Percentiles rank a stretch among this genome's conserved stretches.
These are phyloP conservation scores for Senna tora DNA, from an alignment of 306 rosid genomes.

Conservation along the genomic window DNA sequence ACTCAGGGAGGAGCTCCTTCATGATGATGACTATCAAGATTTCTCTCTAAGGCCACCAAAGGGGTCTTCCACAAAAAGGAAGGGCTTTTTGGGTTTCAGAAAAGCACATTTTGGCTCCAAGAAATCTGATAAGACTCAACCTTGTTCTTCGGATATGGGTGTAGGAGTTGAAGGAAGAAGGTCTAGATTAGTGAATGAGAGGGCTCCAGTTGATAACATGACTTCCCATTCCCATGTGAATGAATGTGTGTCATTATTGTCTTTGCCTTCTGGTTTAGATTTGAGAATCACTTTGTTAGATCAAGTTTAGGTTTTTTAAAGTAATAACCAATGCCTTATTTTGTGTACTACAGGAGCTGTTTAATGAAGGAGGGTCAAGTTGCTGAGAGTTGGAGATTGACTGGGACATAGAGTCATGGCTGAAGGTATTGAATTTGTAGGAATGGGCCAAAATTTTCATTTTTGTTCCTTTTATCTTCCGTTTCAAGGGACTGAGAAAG, in stretches of 20 bases:
- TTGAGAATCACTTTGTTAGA: constrained; percentile 3
- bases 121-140: constrained; percentile 52
- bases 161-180: constrained; percentile 42
- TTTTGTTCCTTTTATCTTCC: background rate
- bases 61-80: constrained; percentile 69
- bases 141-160: constrained; percentile 30
- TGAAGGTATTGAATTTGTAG: constrained; percentile 47
- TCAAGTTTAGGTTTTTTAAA: background rate
- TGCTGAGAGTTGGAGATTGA: constrained; percentile 54
- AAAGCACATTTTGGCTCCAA: constrained; percentile 70
- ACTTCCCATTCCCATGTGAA: constrained; percentile 64
- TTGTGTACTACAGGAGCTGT: constrained; percentile 51
- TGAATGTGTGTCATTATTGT: constrained; percentile 25
- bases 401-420: constrained; percentile 47
- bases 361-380: constrained; percentile 57
- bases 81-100: constrained; percentile 77
- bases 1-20: constrained; percentile 81
- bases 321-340: background rate
- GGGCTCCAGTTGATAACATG: constrained; percentile 32
- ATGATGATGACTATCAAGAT: constrained; percentile 40
- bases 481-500: constrained; percentile 13
- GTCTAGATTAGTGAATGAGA: constrained; percentile 47
- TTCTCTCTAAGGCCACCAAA: constrained; percentile 65
- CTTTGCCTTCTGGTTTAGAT: background rate
- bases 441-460: constrained; percentile 23